A percentile compares a stretch with the other conserved stretches of the same genome.
Conservation (phyloP, 2,329 filamentous ascomycete species). For the Paecilomyces niveus region DNA sequence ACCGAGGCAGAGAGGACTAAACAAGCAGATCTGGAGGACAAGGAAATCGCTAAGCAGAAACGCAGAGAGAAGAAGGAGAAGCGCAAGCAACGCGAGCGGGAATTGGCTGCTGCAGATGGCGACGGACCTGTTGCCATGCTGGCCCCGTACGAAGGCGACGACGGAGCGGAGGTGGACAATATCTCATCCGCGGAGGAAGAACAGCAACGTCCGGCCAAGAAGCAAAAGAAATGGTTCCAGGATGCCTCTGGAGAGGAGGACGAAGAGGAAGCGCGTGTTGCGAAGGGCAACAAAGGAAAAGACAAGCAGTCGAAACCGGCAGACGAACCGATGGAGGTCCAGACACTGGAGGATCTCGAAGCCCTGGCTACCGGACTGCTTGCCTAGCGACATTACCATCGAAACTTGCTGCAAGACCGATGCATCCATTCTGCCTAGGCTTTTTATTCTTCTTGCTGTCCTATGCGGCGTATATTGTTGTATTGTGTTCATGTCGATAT, state of each 20-base stretch:
- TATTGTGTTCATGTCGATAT: not conserved
- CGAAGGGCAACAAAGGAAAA: constrained; percentile 6
- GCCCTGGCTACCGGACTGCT: constrained; percentile 39
- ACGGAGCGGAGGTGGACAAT: constrained; percentile 5
- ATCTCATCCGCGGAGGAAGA: constrained; percentile 15
- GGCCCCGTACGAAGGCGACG: constrained; percentile 20
- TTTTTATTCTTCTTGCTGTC: not conserved
- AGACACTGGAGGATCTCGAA: constrained; percentile 43
- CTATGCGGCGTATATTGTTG: not conserved
- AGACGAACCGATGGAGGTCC: constrained; percentile 24
- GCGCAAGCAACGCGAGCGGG: constrained; percentile 33
- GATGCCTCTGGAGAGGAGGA: constrained; percentile 16
- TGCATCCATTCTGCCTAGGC: not conserved
- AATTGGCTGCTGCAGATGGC: constrained; percentile 24
- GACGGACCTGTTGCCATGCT: constrained; percentile 19
- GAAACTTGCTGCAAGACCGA: not conserved
- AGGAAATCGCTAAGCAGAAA: constrained; percentile 71
- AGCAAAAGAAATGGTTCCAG: constrained; percentile 33
- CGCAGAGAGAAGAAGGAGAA: constrained; percentile 44
- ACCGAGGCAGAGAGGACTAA: constrained; percentile 64
- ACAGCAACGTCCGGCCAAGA: constrained; percentile 28
- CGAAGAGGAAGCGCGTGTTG: constrained; percentile 21
- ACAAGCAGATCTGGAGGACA: constrained; percentile 74
- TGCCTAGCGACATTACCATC: not conserved
- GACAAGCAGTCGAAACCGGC: constrained; percentile 1